A percentile compares a stretch with the other conserved stretches of the same genome.
Conservation (phyloP, 2,329 filamentous ascomycete species). For the Zelopaecilomyces penicillatus region DNA sequence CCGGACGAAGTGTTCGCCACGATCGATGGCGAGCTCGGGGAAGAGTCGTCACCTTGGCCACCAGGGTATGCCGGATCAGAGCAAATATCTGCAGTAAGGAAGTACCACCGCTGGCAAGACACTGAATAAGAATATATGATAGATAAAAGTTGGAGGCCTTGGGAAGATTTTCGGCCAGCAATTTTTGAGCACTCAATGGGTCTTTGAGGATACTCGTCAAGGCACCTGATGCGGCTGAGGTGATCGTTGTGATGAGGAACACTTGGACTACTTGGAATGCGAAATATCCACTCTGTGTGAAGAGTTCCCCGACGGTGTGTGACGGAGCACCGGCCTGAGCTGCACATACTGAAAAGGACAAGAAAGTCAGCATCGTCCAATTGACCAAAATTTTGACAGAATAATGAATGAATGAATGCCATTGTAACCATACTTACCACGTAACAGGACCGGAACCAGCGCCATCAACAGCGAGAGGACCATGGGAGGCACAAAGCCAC, state of each 20-base stretch:
- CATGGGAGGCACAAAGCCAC: constrained; percentile 74
- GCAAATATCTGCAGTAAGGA: constrained; percentile 64
- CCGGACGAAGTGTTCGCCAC: constrained; percentile 63
- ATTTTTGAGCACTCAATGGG: constrained; percentile 50
- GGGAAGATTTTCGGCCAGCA: constrained; percentile 69
- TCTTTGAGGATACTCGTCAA: constrained; percentile 53
- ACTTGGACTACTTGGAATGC: constrained; percentile 85
- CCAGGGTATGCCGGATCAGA: constrained; percentile 45
- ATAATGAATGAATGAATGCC: background rate
- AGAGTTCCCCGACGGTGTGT: constrained; percentile 70
- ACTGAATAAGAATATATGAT: constrained; percentile 87
- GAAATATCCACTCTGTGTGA: constrained; percentile 88
- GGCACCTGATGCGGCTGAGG: constrained; percentile 69
- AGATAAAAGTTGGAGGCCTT: constrained; percentile 90
- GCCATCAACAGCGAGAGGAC: constrained; percentile 78
- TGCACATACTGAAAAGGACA: constrained; percentile 52
- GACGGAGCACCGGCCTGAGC: constrained; percentile 74
- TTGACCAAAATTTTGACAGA: background rate
- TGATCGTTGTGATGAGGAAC: constrained; percentile 77
- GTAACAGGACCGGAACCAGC: constrained; percentile 72
- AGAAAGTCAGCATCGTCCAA: background rate
- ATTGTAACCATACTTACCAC: constrained; percentile 29
- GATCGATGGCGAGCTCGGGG: constrained; percentile 73
- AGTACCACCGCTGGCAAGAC: constrained; percentile 67
- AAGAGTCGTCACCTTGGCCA: constrained; percentile 67